These are phyloP conservation scores for Rutstroemia sydowiana DNA, from an alignment of 2,329 filamentous ascomycete species.

Conservation along the genomic window DNA sequence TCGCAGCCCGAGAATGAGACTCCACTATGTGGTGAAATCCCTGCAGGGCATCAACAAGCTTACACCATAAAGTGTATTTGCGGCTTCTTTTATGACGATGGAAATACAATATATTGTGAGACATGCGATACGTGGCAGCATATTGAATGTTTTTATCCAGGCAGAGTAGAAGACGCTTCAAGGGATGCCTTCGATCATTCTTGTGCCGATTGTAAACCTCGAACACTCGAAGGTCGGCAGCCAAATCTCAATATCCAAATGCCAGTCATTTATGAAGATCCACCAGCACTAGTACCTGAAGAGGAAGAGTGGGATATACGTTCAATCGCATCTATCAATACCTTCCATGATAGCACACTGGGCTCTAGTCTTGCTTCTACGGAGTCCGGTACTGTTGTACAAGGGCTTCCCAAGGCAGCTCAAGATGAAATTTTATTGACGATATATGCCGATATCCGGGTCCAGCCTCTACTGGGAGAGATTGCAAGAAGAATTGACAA, in stretches of 20 bases:
- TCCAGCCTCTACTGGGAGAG: background rate
- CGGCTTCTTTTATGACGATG: conserved; percentile 87
- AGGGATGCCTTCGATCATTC: conserved; percentile 70
- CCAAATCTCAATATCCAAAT: too few species aligned
- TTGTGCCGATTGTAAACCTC: conserved; percentile 81
- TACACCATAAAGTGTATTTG: conserved; percentile 99
- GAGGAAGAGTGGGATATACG: background rate
- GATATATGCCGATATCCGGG: background rate
- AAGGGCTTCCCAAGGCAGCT: background rate
- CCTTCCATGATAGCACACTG: background rate
- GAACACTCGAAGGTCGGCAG: conserved; percentile 64
- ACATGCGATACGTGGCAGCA: conserved; percentile 97
- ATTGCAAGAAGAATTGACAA: background rate
- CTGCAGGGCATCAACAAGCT: too few species aligned
- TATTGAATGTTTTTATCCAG: conserved; percentile 87
- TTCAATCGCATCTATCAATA: background rate
- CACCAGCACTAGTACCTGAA: conserved; percentile 15
- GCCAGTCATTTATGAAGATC: too few species aligned
- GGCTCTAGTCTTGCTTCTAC: background rate
- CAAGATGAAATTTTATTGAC: background rate
- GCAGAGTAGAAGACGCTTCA: conserved; percentile 64
- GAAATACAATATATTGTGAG: conserved; percentile 95
- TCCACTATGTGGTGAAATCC: too few species aligned
- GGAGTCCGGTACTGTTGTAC: background rate
- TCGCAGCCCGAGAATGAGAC: too few species aligned